phyloP scores from a whole-genome alignment of 805 yeast species.

The Spathaspora sp. region DNA sequence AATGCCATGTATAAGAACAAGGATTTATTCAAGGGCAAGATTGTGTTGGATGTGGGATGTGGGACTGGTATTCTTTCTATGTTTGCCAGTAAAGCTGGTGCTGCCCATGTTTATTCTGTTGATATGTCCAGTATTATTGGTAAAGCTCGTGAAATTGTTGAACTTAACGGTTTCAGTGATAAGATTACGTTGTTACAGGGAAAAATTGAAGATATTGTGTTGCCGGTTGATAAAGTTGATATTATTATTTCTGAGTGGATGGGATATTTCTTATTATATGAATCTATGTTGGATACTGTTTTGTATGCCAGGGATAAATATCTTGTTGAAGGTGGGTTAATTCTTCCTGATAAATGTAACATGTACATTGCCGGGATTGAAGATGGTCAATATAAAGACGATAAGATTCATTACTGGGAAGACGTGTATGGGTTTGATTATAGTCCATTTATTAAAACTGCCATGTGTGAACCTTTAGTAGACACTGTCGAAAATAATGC shows the following conservation, averaged over 20 bases:
- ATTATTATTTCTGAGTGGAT: constrained; percentile 98
- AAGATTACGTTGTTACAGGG: constrained; percentile 88
- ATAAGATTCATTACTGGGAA: constrained; percentile 92
- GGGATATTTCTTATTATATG: constrained; percentile 96
- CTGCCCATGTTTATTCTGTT: constrained; percentile 94
- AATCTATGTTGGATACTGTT: constrained; percentile 97
- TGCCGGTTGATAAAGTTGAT: constrained; percentile 88
- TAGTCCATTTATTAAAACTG: constrained; percentile 80
- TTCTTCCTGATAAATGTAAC: constrained; percentile 90
- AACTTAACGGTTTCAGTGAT: constrained; percentile 77
- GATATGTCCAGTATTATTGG: constrained; percentile 96
- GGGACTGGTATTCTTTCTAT: constrained; percentile 97
- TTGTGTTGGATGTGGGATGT: constrained; percentile 97
- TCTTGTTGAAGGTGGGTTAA: constrained; percentile 77
- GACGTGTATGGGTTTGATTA: constrained; percentile 97
- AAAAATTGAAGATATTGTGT: constrained; percentile 84
- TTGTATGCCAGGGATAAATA: constrained; percentile 90
- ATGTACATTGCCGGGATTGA: constrained; percentile 90
- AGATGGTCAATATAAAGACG: constrained; percentile 87
- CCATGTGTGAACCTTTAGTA: constrained; percentile 91
- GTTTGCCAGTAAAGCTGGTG: constrained; percentile 99
- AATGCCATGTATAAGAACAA: constrained; percentile 89
- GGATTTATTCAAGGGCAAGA: constrained; percentile 83
- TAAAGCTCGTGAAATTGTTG: constrained; percentile 89
- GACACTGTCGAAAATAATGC: constrained; percentile 82